These are phyloP conservation scores for Gracilaria gracilis DNA, from an alignment of 23 red algal species.

Conservation along the genomic window DNA sequence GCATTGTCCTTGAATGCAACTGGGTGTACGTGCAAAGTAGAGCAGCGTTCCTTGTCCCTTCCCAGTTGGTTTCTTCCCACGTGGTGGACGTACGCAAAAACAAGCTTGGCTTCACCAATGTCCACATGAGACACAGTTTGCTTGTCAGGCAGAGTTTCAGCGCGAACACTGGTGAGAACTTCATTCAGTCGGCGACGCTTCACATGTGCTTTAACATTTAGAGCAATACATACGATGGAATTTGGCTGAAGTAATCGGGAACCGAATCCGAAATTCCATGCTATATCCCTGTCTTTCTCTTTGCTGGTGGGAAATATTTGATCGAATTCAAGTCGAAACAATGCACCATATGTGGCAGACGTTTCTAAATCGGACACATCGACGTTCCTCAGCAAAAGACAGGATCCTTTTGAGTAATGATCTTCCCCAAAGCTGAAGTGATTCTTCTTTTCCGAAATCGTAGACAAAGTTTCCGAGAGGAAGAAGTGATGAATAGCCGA, in stretches of 20 bases:
- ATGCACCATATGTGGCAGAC: background rate
- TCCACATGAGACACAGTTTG: background rate
- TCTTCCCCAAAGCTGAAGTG: background rate
- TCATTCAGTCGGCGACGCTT: background rate
- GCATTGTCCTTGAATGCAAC: background rate
- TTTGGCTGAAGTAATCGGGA: conserved; percentile 1
- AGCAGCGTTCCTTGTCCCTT: background rate
- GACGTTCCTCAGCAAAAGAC: background rate
- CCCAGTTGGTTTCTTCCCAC: conserved; percentile 1
- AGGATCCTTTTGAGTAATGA: background rate
- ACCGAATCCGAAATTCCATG: background rate
- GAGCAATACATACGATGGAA: conserved; percentile 3
- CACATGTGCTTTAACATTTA: background rate
- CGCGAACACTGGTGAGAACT: background rate
- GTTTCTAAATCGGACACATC: background rate
- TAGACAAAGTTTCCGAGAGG: background rate
- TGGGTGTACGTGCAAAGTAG: background rate
- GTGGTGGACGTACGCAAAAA: conserved; percentile 1
- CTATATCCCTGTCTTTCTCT: background rate
- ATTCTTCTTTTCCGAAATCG: background rate
- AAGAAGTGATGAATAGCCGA: background rate
- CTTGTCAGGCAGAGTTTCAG: background rate
- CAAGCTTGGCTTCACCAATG: conserved; percentile 1
- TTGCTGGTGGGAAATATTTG: background rate
- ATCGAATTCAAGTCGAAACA: background rate